phyloP scores from a whole-genome alignment of 2,329 filamentous ascomycete genomes.

The Byssothecium circinans region DNA sequence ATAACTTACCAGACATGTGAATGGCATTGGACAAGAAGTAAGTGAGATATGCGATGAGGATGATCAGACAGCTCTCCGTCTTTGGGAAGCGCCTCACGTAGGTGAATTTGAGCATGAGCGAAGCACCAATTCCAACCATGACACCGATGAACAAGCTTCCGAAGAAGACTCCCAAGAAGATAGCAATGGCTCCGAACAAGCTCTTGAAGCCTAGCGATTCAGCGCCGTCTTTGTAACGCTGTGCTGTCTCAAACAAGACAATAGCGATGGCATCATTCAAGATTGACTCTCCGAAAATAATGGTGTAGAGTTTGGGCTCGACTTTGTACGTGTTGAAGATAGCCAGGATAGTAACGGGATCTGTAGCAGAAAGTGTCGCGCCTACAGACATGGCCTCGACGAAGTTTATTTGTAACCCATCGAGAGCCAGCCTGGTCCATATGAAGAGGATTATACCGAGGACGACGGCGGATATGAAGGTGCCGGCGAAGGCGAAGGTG shows the following conservation, averaged over 20 bases:
- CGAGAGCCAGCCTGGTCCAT: conserved; percentile 84
- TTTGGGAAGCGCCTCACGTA: conserved; percentile 90
- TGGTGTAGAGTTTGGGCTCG: conserved; percentile 95
- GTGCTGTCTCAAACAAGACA: conserved; percentile 96
- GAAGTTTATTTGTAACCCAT: conserved; percentile 83
- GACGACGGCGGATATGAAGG: conserved; percentile 95
- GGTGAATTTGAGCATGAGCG: conserved; percentile 89
- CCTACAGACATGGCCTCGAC: conserved; percentile 96
- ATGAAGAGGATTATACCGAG: conserved; percentile 85
- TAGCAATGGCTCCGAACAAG: conserved; percentile 86
- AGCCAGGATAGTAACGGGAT: conserved; percentile 94
- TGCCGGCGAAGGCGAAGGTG: conserved; percentile 96
- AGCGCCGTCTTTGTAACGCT: conserved; percentile 80
- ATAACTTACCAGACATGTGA: conserved; percentile 84
- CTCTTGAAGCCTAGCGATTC: conserved; percentile 72
- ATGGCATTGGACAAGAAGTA: conserved; percentile 98
- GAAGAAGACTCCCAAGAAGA: conserved; percentile 96
- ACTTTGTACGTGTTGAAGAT: conserved; percentile 99
- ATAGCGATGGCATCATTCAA: conserved; percentile 98
- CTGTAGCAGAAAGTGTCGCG: conserved; percentile 92
- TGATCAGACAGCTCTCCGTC: conserved; percentile 92
- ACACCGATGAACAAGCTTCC: conserved; percentile 89
- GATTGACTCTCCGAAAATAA: conserved; percentile 98
- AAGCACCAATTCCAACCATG: conserved; percentile 81
- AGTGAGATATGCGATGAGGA: conserved; percentile 91